Conservation (phyloP, 2,329 filamentous ascomycete species). For the Ilyonectria destructans region DNA sequence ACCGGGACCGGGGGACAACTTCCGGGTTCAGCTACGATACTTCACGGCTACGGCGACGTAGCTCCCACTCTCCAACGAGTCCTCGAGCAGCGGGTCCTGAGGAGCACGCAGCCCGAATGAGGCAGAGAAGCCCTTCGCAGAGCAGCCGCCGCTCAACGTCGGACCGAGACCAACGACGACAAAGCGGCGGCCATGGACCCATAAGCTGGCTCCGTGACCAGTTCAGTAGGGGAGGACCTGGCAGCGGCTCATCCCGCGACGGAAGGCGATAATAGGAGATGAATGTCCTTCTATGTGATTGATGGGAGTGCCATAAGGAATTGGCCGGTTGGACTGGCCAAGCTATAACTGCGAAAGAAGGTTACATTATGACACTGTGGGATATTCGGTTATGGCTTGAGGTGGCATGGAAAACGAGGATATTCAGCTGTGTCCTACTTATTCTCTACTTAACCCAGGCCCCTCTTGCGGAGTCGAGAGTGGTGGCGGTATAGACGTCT, state of each 20-base stretch:
- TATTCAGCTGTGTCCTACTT: slow-evolving; percentile 5
- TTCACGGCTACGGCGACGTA: slow-evolving; percentile 56
- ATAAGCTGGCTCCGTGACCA: slow-evolving; percentile 63
- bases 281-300: slow-evolving; percentile 28
- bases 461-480: slow-evolving; percentile 1
- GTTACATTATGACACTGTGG: background rate
- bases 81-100: slow-evolving; percentile 50
- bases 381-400: slow-evolving; percentile 2
- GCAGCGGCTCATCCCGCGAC: slow-evolving; percentile 50
- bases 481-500: no score
- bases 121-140: slow-evolving; percentile 59
- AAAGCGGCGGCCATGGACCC: slow-evolving; percentile 55
- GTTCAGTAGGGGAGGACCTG: slow-evolving; percentile 53
- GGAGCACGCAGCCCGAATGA: slow-evolving; percentile 53
- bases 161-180: slow-evolving; percentile 52
- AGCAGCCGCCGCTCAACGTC: slow-evolving; percentile 51
- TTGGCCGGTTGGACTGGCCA: background rate
- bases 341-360: slow-evolving; percentile 14
- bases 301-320: slow-evolving; percentile 14
- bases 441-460: slow-evolving; percentile 15
- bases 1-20: slow-evolving; percentile 43
- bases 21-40: slow-evolving; percentile 53
- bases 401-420: background rate
- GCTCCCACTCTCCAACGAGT: slow-evolving; percentile 58
- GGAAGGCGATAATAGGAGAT: slow-evolving; percentile 49